Base-by-base conservation (phyloP, 2,329 filamentous ascomycete genomes). In the Ceratocystis harringtonii region DNA sequence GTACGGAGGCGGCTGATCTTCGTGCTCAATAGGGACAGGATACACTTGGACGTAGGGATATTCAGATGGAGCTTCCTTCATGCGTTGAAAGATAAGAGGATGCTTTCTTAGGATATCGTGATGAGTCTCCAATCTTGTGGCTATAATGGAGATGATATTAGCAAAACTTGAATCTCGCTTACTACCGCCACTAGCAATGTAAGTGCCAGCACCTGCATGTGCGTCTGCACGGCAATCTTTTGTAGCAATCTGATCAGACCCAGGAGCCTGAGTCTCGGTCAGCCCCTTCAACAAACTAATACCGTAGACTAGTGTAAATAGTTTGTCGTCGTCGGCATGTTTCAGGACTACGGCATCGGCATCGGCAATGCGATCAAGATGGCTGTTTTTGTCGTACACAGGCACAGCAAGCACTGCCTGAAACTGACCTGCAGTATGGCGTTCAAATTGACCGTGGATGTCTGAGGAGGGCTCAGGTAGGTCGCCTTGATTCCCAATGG, bases 1-100 rank as follows among this genome's bases (percentile, higher is more conserved):
- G 66, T 67, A 67, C 44, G 66, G 60, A 62, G 66, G 66, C 60
- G 66, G 66, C 58, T 67, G 66, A 67, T 67, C 66, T 61, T 67
- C 63, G 63, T 67, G 63, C 61, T 66, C 65, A 64, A 66, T 45
- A 32, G 66, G 63, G 17, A 67, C 63, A 41, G 63, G 43, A 30
- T 65, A 67, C 22, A 65, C 63, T 30, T 67, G 66, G 52, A 63
- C 57, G 63, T 67, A 67, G 19, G 63, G 63, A 30, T 67, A 67
- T 41, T n/a, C 22, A 52, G 66, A 45, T n/a, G 50, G 44, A 19
- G 50, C 41, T 25, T 65, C 60, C 28, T 61, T 43, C 36, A 65
- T 58, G 19, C 63, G 36, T 5, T 67, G 60, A 45, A 67, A 57
- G 30, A 65, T 55, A 7, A 61, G 10, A n/a, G 66, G 66, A 25